Evolutionary conservation across 345 rosid species (phyloP).

Genomic region (Lepidium africanum): DNA sequence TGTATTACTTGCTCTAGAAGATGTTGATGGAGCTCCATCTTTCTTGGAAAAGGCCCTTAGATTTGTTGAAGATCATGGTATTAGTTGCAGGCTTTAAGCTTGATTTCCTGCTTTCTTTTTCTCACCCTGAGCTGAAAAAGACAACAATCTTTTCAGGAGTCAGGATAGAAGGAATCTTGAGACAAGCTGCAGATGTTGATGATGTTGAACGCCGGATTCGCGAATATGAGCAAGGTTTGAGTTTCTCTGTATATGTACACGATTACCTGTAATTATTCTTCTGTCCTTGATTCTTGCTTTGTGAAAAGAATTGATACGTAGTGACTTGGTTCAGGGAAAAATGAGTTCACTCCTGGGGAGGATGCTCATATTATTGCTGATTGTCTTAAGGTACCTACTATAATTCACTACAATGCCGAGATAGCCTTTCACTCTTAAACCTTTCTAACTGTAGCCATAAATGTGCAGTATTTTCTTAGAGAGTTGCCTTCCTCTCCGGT

Average conservation of each 20-base stretch:
- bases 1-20: constrained; percentile 88
- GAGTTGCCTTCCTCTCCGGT: constrained; percentile 99
- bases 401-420: background rate
- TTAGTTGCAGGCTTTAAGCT: constrained; percentile 22
- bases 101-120: background rate
- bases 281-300: background rate
- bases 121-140: constrained; percentile 17
- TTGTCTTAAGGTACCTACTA: constrained; percentile 65
- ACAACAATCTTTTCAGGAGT: constrained; percentile 46
- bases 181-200: constrained; percentile 99
- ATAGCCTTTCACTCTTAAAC: constrained; percentile 1
- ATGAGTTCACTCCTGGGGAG: constrained; percentile 57
- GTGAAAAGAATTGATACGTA: background rate
- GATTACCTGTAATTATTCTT: background rate
- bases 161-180: constrained; percentile 86
- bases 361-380: constrained; percentile 93
- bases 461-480: constrained; percentile 74
- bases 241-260: background rate
- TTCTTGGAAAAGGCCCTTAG: constrained; percentile 96
- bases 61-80: constrained; percentile 89
- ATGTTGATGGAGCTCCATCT: constrained; percentile 95
- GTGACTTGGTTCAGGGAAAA: constrained; percentile 55
- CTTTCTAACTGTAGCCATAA: constrained; percentile 21
- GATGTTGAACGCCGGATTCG: constrained; percentile 86
- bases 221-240: constrained; percentile 86